Conservation (phyloP, 2,329 filamentous ascomycete species). For the Ceratocystis destructans region DNA sequence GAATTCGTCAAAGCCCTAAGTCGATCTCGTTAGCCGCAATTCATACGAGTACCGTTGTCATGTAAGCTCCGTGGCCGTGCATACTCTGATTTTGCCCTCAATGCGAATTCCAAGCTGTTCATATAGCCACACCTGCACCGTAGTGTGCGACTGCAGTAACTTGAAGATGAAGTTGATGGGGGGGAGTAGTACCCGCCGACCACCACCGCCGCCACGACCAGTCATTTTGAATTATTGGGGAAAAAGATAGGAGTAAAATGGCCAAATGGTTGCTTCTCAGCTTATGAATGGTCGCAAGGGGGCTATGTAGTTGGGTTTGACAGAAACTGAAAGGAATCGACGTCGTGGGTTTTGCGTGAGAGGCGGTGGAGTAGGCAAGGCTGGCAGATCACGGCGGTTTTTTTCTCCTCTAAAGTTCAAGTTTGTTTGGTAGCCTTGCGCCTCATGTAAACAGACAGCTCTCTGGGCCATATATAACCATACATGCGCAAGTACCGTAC, state of each 20-base stretch:
- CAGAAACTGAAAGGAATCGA: not conserved
- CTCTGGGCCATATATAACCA: conserved; percentile 5
- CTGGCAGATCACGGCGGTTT: not conserved
- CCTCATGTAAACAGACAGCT: not conserved
- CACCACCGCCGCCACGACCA: conserved; percentile 45
- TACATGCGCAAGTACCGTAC: not conserved
- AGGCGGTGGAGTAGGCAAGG: conserved; percentile 9
- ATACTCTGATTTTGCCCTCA: conserved; percentile 86
- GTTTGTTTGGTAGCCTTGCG: conserved; percentile 14
- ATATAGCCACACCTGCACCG: conserved; percentile 90
- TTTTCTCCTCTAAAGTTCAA: conserved; percentile 6
- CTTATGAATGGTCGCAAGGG: not conserved
- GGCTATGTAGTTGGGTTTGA: not conserved
- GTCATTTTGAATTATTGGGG: conserved; percentile 33
- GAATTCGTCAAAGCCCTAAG: conserved; percentile 92
- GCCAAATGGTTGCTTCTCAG: not conserved
- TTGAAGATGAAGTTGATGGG: conserved; percentile 52
- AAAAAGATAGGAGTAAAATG: not conserved
- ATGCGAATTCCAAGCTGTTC: conserved; percentile 91
- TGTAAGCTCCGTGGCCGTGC: conserved; percentile 48
- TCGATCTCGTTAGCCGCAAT: conserved; percentile 20
- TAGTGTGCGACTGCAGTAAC: conserved; percentile 66
- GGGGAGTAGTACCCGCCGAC: conserved; percentile 42
- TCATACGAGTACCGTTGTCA: conserved; percentile 25
- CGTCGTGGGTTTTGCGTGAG: not conserved